Base-by-base conservation (phyloP, 805 yeast genomes). In the Naumovozyma castellii region DNA sequence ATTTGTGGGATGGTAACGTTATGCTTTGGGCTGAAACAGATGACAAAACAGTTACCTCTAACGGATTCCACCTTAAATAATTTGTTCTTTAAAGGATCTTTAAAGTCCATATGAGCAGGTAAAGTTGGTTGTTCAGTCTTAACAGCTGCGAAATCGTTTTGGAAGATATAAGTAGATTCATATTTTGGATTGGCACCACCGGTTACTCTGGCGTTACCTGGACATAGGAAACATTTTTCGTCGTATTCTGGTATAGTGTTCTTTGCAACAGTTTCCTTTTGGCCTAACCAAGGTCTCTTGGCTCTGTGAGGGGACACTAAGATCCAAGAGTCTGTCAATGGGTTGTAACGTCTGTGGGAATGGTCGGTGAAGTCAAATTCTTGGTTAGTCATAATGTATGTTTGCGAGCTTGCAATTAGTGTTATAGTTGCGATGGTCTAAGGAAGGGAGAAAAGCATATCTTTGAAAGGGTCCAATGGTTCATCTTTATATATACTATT, bases 231-330 rank as follows among this genome's bases (percentile, higher is more conserved):
- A 61, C 88, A 81, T 45, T 71, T 71, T 16, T 72, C 72, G 50
- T 81, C 88, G 52, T 73, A 80, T 27, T 48, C 62, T 3, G 84
- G 80, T 45, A 69, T 63, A 20, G 56, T 49, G 13, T 61, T 66
- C 35, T 57, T 65, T 38, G 56, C 50, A 13, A 67, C 57, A 28
- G 65, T 66, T 54, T 81, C 88, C 46, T 76, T 69, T 45, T 78
- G 84, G 29, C 88, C 88, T 56, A 76, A 81, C 88, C 88, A 81
- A 16, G 88, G 88, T 48, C 88, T 68, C 57, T 79, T 78, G 20
- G 86, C 75, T 42, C 88, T 66, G 53, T 81, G 90, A 4, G 90
- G 88, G 13, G 86, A 79, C 38, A 81, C 80, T 37, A 81, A 65
- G 18, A 81, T 76, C 75, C 80, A 78, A n/a, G 71, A 59, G 38